Conservation (phyloP, 352 stramenopile species). For the Globisporangium alternatum region DNA sequence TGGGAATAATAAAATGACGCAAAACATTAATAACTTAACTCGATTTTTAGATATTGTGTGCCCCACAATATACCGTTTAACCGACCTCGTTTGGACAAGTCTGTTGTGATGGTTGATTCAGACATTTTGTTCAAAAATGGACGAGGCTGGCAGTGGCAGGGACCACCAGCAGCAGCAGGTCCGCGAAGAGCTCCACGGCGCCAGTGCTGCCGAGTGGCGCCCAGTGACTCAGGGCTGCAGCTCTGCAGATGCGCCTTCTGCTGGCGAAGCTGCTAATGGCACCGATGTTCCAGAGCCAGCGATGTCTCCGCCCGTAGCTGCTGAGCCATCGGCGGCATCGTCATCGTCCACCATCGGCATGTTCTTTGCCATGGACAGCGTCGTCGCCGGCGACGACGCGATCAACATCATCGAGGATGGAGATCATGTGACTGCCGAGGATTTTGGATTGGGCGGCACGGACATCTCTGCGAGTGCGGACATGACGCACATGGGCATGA, state of each 20-base stretch:
- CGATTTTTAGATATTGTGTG: too few relatives aligned
- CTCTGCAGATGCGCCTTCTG: not conserved
- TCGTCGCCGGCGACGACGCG: conserved; percentile 15
- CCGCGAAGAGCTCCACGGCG: not conserved
- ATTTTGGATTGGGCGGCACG: conserved; percentile 37
- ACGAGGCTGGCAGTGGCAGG: not conserved
- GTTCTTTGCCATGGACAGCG: conserved; percentile 19
- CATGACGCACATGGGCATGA: conserved; percentile 56
- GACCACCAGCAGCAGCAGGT: not conserved
- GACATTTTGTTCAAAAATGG: not conserved
- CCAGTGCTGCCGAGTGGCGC: not conserved
- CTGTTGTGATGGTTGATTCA: not conserved
- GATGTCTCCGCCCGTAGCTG: not conserved
- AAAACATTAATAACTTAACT: too few relatives aligned
- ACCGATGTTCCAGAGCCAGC: not conserved
- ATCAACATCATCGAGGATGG: conserved; percentile 48
- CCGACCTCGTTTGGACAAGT: too few relatives aligned
- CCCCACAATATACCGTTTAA: too few relatives aligned
- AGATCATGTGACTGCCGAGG: conserved; percentile 50
- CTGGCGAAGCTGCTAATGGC: not conserved
- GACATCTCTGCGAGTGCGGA: conserved; percentile 28
- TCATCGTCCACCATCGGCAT: conserved; percentile 14
- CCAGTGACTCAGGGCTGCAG: not conserved
- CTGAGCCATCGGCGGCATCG: not conserved
- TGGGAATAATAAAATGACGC: too few relatives aligned